Percentiles rank a stretch among this genome's conserved stretches.
Evolutionary conservation across 306 rosid species (phyloP).

Genomic region (Quercus ilex): DNA sequence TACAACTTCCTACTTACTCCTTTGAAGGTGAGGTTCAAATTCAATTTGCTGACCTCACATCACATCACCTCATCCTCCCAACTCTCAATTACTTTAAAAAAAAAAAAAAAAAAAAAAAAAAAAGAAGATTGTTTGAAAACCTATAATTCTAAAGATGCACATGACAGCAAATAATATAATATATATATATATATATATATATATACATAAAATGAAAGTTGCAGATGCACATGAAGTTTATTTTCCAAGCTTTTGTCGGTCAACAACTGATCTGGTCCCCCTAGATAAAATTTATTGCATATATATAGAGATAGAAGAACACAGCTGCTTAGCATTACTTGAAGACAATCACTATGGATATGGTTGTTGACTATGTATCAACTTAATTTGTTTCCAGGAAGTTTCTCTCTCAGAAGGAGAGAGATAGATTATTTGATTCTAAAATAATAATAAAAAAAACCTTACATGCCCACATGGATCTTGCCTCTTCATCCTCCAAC

Average conservation of each 20-base stretch:
- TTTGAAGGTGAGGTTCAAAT: too few species aligned
- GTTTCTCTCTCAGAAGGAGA: conserved; percentile 21
- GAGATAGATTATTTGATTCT: conserved; percentile 20
- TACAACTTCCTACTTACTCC: too few species aligned
- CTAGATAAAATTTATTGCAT: conserved; percentile 4
- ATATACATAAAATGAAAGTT: too few species aligned
- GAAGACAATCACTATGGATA: conserved; percentile 33
- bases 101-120: too few species aligned
- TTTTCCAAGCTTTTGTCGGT: not conserved
- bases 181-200: too few species aligned
- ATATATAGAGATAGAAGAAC: conserved; percentile 2
- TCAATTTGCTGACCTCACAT: too few species aligned
- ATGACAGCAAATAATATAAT: too few species aligned
- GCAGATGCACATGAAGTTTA: too few species aligned
- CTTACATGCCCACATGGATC: conserved; percentile 52
- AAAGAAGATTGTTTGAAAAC: too few species aligned
- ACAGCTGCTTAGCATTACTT: conserved; percentile 41
- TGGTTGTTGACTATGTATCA: conserved; percentile 26
- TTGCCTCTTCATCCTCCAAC: conserved; percentile 64
- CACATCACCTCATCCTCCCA: too few species aligned
- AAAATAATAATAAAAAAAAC: conserved; percentile 4
- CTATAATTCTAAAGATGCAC: too few species aligned
- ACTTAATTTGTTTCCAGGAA: conserved; percentile 29
- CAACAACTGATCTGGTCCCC: conserved; percentile 6
- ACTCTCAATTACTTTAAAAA: too few species aligned